These are phyloP conservation scores for Hypoxylon sp. DNA, from an alignment of 2,329 filamentous ascomycete species.

Conservation along the genomic window DNA sequence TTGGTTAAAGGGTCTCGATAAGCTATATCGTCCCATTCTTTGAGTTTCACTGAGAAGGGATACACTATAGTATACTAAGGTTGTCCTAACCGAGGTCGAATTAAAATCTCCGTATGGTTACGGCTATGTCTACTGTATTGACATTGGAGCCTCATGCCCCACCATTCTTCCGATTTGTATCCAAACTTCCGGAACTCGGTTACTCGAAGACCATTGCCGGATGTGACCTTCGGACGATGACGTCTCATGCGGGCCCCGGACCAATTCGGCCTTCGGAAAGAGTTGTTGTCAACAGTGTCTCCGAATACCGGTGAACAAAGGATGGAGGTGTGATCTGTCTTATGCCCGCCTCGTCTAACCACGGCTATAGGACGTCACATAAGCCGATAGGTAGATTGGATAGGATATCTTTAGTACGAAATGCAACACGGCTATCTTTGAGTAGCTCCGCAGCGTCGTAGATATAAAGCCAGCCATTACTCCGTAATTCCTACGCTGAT, in stretches of 20 bases:
- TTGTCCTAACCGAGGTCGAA: conserved; percentile 39
- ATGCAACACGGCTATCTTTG: conserved; percentile 21
- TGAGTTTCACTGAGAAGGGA: conserved; percentile 6
- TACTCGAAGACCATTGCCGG: conserved; percentile 27
- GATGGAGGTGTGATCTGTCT: conserved; percentile 13
- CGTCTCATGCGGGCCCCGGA: conserved; percentile 30
- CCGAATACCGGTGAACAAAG: conserved; percentile 29
- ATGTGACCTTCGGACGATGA: conserved; percentile 32
- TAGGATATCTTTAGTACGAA: conserved; percentile 31
- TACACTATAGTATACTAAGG: conserved; percentile 21
- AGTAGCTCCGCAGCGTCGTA: conserved; percentile 19
- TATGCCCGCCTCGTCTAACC: conserved; percentile 24
- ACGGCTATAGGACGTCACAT: conserved; percentile 12
- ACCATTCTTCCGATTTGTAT: conserved; percentile 29
- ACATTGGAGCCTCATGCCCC: conserved; percentile 35
- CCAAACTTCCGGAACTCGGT: conserved; percentile 38
- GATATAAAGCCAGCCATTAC: conserved; percentile 35
- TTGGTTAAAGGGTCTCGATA: background rate
- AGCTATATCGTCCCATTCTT: conserved; percentile 24
- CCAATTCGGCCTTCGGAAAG: conserved; percentile 42
- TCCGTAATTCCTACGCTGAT: conserved; percentile 41
- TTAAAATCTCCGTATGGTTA: conserved; percentile 26
- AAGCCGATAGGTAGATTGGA: conserved; percentile 6
- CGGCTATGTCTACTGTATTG: conserved; percentile 28
- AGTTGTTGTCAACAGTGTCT: conserved; percentile 7